Base-by-base conservation (phyloP, 139 green algal genomes). In the Limnomonas spitsbergensis region DNA sequence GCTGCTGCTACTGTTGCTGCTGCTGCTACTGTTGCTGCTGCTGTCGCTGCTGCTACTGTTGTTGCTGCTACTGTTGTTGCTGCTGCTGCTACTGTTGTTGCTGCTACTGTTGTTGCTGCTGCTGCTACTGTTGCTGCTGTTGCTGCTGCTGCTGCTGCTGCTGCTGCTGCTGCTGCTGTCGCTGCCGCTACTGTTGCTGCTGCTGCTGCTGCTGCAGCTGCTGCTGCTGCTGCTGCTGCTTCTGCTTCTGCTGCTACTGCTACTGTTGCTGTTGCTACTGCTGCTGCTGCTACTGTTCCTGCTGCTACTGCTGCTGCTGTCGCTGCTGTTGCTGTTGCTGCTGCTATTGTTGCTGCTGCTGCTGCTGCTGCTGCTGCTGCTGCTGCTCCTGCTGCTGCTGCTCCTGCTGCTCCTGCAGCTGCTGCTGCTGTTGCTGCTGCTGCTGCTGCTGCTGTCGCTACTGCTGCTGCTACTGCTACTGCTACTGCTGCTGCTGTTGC, bases 391-490 rank as follows among this genome's bases (percentile, higher is more conserved):
- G 70, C 71, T 68, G 71, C 40, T 69, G 31, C 37, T 39, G 14
- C 75, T 75, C 34, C 66, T 61, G 72, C 34, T 56, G 79, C 79
- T 76, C 40, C 66, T 79, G 76, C 3, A 78, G 53, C 38, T 82
- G 26, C 32, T 78, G 70, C 4, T 53, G 1, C 1, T n/a, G 42
- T n/a, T 73, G 42, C 31, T 72, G 70, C 52, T 82, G 47, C 2
- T 78, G 54, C 1, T 74, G 61, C 40, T 56, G 70, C 53, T 83
- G 79, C 66, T 75, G 79, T 24, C 32, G 68, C 68, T 67, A 32
- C 40, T 68, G 71, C 40, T 66, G 39, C 27, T 1, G 38, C 40
- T n/a, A 3, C 6, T 9, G 70, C 71, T 54, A 39, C 20, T 68
- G 47, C 38, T 38, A 20, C 39, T 67, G 40, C 4, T 68, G n/a